Percentiles rank a stretch among this genome's conserved stretches.
Evolutionary conservation across 768 basidiomycete genomes (phyloP).

Genomic region (Inosperma sp.): DNA sequence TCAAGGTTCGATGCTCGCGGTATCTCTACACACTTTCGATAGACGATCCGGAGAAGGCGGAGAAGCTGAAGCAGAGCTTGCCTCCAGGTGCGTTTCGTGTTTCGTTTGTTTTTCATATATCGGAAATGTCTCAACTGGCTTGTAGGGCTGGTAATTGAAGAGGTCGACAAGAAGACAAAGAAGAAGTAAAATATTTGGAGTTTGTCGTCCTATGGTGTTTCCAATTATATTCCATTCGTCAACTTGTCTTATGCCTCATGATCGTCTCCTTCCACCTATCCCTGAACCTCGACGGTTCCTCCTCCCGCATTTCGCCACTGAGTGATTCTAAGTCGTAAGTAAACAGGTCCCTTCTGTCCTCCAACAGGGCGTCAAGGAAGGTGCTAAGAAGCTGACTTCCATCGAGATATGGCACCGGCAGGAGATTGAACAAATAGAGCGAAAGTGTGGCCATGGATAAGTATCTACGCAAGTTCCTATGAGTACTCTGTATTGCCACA

Average conservation of each 20-base stretch:
- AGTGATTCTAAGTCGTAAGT: conserved; percentile 33
- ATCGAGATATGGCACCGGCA: conserved; percentile 70
- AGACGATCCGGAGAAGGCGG: conserved; percentile 97
- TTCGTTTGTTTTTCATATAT: background rate
- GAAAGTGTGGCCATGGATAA: conserved; percentile 65
- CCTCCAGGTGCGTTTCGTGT: conserved; percentile 73
- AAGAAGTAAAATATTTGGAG: conserved; percentile 56
- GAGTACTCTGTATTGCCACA: background rate
- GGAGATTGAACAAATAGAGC: conserved; percentile 75
- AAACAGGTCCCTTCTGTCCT: conserved; percentile 5
- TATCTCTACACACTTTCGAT: conserved; percentile 97
- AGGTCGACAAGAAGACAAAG: conserved; percentile 63
- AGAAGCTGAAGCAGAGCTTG: conserved; percentile 92
- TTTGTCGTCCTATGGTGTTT: conserved; percentile 20
- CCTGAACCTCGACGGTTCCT: conserved; percentile 13
- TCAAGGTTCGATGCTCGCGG: conserved; percentile 96
- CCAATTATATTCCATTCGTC: conserved; percentile 9
- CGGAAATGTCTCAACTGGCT: background rate
- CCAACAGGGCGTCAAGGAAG: conserved; percentile 18
- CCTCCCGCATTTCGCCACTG: conserved; percentile 5
- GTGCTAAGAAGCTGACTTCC: conserved; percentile 54
- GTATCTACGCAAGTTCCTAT: conserved; percentile 45
- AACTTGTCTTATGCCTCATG: background rate
- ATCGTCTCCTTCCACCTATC: conserved; percentile 22
- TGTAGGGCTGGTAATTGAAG: conserved; percentile 65